Conservation (phyloP, 192 early-diverging fungal genomes). For the Backusella macrospora region DNA sequence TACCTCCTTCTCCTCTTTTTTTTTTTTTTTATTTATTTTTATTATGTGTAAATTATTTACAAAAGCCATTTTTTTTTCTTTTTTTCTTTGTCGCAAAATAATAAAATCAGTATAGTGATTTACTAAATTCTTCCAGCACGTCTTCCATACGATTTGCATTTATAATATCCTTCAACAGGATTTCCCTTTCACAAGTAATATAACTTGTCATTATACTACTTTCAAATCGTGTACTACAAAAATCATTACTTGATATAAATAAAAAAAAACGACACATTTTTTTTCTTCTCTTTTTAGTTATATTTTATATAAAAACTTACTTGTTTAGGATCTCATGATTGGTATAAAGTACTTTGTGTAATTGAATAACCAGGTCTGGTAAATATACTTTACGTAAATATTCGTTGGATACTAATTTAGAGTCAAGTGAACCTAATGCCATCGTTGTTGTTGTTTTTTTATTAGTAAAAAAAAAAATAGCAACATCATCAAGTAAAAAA, state of each 20-base stretch:
- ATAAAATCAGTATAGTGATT: neutral
- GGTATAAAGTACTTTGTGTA: conserved; percentile 10
- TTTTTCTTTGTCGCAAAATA: neutral
- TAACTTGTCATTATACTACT: neutral
- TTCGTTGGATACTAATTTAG: neutral
- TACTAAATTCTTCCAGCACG: neutral
- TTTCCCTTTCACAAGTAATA: neutral
- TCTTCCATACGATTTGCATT: neutral
- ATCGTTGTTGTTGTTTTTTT: neutral
- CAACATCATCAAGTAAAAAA: too few relatives aligned
- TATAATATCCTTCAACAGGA: neutral
- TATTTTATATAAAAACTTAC: neutral
- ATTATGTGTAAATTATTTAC: neutral
- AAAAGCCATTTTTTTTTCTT: neutral
- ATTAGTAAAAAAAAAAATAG: neutral
- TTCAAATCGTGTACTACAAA: neutral
- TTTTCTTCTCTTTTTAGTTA: too few relatives aligned
- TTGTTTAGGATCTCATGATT: neutral
- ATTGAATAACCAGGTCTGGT: neutral
- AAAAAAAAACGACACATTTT: too few relatives aligned
- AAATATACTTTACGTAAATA: neutral
- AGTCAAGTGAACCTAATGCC: neutral
- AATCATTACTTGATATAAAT: neutral
- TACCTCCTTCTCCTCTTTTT: neutral
- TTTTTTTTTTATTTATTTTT: neutral